Evolutionary conservation across 305 asterid genomes (phyloP).

Genomic region (Solanum hybrid): DNA sequence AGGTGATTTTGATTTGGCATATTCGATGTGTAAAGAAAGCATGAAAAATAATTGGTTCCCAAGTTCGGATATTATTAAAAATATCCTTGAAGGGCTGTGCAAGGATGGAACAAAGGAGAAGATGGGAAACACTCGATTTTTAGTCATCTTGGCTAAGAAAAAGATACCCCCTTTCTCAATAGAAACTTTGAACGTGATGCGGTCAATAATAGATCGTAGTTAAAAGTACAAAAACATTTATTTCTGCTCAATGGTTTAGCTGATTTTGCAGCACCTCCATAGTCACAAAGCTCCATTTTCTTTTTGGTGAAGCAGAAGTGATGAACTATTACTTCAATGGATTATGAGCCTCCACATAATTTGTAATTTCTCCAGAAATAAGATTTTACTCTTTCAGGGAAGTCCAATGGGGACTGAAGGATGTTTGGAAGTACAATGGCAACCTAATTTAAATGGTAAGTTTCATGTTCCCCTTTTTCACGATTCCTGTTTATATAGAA

Average conservation of each 20-base stretch:
- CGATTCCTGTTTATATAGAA: background rate
- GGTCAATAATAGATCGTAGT: conserved; percentile 25
- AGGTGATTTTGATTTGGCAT: conserved; percentile 43
- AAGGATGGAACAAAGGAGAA: conserved; percentile 28
- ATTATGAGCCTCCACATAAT: background rate
- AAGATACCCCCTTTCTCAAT: conserved; percentile 31
- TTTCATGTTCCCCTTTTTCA: background rate
- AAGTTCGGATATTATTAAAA: conserved; percentile 38
- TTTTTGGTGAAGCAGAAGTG: conserved; percentile 5
- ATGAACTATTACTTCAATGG: background rate
- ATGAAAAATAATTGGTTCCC: conserved; percentile 70
- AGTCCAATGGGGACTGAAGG: background rate
- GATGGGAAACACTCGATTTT: conserved; percentile 36
- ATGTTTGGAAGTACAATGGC: background rate
- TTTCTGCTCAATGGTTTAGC: background rate
- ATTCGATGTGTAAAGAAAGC: conserved; percentile 48
- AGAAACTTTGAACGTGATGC: conserved; percentile 15
- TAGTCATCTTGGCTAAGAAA: conserved; percentile 34
- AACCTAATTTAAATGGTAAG: background rate
- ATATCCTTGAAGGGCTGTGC: conserved; percentile 47
- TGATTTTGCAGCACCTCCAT: conserved; percentile 3
- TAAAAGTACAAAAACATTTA: background rate
- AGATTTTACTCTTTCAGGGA: background rate
- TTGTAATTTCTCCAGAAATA: background rate
- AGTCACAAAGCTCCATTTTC: background rate